Conservation (phyloP, 257 asterid genomes). For the Penstemon barbatus region DNA sequence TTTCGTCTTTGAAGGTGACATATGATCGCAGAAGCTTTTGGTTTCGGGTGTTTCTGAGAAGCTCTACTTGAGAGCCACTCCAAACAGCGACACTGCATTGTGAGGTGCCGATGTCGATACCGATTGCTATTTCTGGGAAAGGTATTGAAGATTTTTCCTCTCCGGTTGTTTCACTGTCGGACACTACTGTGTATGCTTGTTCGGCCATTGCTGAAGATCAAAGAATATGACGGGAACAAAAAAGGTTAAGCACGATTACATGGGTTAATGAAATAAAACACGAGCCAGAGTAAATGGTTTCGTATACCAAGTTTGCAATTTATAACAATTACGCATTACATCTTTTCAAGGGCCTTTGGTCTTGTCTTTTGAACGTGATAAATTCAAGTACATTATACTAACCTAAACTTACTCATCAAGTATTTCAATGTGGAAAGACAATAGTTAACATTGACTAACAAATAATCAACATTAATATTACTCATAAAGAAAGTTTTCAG, state of each 20-base stretch:
- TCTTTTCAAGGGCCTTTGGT: constrained; percentile 5
- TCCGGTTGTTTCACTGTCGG: constrained; percentile 78
- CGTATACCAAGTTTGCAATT: neutral
- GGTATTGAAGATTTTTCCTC: constrained; percentile 60
- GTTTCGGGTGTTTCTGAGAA: constrained; percentile 63
- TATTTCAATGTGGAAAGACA: neutral
- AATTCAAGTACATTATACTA: neutral
- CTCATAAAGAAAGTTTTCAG: too few species aligned
- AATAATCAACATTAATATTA: neutral
- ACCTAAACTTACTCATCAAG: neutral
- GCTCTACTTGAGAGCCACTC: constrained; percentile 72
- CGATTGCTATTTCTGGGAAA: constrained; percentile 65
- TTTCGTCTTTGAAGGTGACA: constrained; percentile 68
- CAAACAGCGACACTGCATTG: constrained; percentile 84
- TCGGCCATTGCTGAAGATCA: constrained; percentile 60
- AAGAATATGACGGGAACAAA: constrained; percentile 5
- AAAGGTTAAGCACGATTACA: neutral
- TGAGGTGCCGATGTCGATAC: constrained; percentile 89
- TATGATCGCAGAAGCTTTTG: constrained; percentile 64
- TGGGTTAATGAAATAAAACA: neutral
- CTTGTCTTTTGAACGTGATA: neutral
- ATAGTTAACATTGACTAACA: neutral
- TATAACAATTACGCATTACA: neutral
- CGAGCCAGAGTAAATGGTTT: neutral
- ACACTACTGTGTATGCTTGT: constrained; percentile 78